These are phyloP conservation scores for Lathyrus sativus DNA, from an alignment of 306 rosid genomes.

Conservation along the genomic window DNA sequence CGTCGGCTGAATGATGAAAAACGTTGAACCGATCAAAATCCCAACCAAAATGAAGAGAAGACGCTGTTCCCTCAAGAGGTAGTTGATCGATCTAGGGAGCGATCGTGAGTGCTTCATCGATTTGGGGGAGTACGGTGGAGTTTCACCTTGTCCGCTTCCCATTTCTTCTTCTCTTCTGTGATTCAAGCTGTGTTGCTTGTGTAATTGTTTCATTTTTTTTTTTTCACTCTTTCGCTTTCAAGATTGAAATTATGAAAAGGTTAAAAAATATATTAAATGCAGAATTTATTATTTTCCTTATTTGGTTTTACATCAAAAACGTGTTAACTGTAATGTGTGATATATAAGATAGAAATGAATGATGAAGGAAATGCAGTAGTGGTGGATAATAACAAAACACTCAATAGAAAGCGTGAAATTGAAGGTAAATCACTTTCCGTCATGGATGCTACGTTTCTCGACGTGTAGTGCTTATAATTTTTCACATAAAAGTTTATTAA, in stretches of 20 bases:
- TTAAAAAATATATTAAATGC: neutral
- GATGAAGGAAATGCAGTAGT: neutral
- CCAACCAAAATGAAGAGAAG: constrained; percentile 85
- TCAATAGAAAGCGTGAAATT: constrained; percentile 32
- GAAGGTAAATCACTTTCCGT: constrained; percentile 19
- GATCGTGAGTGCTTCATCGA: constrained; percentile 69
- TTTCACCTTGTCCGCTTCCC: constrained; percentile 16
- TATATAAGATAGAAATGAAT: no score
- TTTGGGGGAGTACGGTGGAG: constrained; percentile 77
- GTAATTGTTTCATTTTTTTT: constrained; percentile 57
- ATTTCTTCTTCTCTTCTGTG: constrained; percentile 81
- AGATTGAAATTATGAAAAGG: neutral
- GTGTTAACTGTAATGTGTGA: neutral
- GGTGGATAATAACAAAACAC: constrained; percentile 12
- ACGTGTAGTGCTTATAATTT: constrained; percentile 25
- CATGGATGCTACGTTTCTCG: constrained; percentile 16
- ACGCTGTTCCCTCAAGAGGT: constrained; percentile 78
- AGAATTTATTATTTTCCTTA: constrained; percentile 1
- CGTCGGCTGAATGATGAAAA: constrained; percentile 81
- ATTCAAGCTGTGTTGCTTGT: constrained; percentile 67
- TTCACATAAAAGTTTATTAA: neutral
- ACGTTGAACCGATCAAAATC: constrained; percentile 83
- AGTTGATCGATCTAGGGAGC: constrained; percentile 88
- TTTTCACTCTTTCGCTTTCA: neutral
- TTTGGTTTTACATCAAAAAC: neutral